These are phyloP conservation scores for Aristolochia californica DNA, from an alignment of 164 flowering plant species.

Conservation along the genomic window DNA sequence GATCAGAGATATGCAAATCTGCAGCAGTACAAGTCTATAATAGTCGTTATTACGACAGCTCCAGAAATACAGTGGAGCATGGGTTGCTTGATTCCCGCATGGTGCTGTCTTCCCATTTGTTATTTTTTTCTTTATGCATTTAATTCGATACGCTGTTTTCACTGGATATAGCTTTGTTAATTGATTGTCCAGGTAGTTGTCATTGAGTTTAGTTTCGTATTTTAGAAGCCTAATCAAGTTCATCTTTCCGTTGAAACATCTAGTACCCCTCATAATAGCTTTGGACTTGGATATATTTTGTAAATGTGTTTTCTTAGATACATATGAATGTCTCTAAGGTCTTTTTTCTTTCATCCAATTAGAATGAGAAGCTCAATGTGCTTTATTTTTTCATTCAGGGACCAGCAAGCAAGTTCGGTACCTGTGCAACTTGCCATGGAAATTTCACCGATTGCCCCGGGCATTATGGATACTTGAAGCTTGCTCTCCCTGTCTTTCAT, in stretches of 20 bases:
- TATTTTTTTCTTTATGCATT: background rate
- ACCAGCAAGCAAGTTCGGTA: constrained; percentile 43
- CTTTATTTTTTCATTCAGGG: constrained; percentile 38
- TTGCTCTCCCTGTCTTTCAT: constrained; percentile 67
- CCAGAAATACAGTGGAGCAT: constrained; percentile 26
- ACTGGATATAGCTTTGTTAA: background rate
- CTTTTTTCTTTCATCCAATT: too few species aligned
- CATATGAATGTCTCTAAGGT: too few species aligned
- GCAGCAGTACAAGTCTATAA: constrained; percentile 47
- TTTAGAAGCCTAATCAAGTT: too few species aligned
- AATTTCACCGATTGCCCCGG: constrained; percentile 57
- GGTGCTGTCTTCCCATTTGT: constrained; percentile 24
- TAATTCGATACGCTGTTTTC: background rate
- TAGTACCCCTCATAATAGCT: too few species aligned
- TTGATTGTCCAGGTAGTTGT: background rate
- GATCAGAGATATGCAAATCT: constrained; percentile 39
- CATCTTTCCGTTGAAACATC: too few species aligned
- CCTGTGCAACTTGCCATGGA: constrained; percentile 64
- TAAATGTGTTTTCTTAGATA: too few species aligned
- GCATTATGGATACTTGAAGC: constrained; percentile 67
- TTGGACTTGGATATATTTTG: too few species aligned
- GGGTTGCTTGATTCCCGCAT: constrained; percentile 67
- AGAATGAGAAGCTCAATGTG: too few species aligned
- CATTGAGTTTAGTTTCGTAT: too few species aligned
- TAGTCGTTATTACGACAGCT: constrained; percentile 27